Base-by-base conservation (phyloP, 2,329 filamentous ascomycete genomes). In the Peltaster fructicola region DNA sequence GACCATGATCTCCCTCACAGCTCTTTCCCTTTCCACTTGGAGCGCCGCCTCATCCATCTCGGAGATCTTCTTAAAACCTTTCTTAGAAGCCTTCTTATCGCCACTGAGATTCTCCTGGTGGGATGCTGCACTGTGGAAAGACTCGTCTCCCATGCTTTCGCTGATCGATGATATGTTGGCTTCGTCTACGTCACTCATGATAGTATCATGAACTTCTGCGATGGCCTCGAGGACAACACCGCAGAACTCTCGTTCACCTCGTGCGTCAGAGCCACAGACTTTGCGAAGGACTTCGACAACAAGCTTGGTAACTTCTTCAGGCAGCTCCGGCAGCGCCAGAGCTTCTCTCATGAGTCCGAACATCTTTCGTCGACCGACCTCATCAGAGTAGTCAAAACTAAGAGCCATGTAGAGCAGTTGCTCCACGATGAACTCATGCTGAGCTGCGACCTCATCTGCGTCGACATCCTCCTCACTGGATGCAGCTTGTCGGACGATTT, bases 381-480 rank as follows among this genome's bases (percentile, higher is more conserved):
- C 88, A 45, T 98, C 88, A n/a, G 80, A 84, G 51, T 95, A 98
- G 52, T 98, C 88, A 24, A 95, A 66, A 1, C 80, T 90, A 31
- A 84, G 63, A 4, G 81, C 78, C 44, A 98, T 91, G 40, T 93
- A 77, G 17, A 98, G 69, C 29, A 98, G 62, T 46, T 98, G 90
- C 48, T 95, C 84, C 18, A 93, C 78, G 33, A 93, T 78, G 40
- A 98, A 98, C 50, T 95, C 85, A 39, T 84, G 74, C 47, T 93
- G 82, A 5, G 82, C 73, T 0, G 76, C 76, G 37, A 90, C 78
- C 41, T 90, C 79, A 31, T 84, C 77, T 4, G 61, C 63, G 5
- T 79, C 77, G 2, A 56, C 64, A 4, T 73, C 67, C 9, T 63
- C 63, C 8, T 62, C 62, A 1, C 54, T 57, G 11, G 29, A 30